Evolutionary conservation across 345 rosid species (phyloP).

Genomic region (Brassica napus): Da-Ae NC_063446.1:57286001-57286500

Average conservation of each 20-base stretch:
- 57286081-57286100: conserved; percentile 41
- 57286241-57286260: conserved; percentile 47
- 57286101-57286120: conserved; percentile 36
- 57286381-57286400: conserved; percentile 38
- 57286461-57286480: conserved; percentile 56
- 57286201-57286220: conserved; percentile 16
- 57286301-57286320: conserved; percentile 41
- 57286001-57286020: neutral
- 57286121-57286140: conserved; percentile 37
- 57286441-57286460: conserved; percentile 32
- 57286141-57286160: conserved; percentile 40
- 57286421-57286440: conserved; percentile 21
- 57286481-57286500: conserved; percentile 57
- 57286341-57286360: too few species aligned
- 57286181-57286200: conserved; percentile 49
- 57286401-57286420: conserved; percentile 43
- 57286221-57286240: conserved; percentile 38
- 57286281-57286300: conserved; percentile 48
- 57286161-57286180: conserved; percentile 46
- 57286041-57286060: conserved; percentile 40
- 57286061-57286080: conserved; percentile 42
- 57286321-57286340: neutral
- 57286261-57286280: conserved; percentile 50
- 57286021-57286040: conserved; percentile 40
- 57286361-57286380: conserved; percentile 33